Evolutionary conservation across 2,329 filamentous ascomycete species (phyloP).

Genomic region (Aspergillus thermomutatus): DNA sequence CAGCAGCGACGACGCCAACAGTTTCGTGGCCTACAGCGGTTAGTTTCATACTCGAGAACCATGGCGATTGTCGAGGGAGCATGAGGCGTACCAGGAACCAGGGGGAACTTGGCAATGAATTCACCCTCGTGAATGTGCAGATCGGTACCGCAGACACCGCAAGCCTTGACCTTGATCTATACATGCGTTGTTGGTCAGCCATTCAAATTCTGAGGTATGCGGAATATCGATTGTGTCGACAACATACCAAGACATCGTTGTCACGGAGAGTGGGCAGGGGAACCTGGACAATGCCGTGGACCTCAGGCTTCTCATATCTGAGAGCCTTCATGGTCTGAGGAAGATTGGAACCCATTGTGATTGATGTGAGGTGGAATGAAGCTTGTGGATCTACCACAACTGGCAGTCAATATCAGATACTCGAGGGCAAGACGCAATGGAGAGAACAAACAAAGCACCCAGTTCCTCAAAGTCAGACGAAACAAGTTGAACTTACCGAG

Average conservation of each 20-base stretch:
- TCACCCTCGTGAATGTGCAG: constrained; percentile 61
- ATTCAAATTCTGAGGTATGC: neutral
- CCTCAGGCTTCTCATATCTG: constrained; percentile 61
- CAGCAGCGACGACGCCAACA: constrained; percentile 60
- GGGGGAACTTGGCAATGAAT: constrained; percentile 61
- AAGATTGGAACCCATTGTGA: constrained; percentile 39
- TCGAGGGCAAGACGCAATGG: neutral
- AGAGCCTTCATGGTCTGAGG: constrained; percentile 61
- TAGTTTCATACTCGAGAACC: neutral
- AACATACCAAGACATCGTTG: constrained; percentile 54
- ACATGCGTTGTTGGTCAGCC: neutral
- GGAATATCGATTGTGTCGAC: neutral
- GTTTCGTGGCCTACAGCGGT: constrained; percentile 59
- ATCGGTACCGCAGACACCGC: constrained; percentile 61
- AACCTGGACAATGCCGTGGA: constrained; percentile 59
- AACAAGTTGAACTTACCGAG: neutral
- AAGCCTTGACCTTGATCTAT: constrained; percentile 65
- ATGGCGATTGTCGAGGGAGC: neutral
- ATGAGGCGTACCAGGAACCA: constrained; percentile 50
- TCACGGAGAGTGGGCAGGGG: constrained; percentile 60
- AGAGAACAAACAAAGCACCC: neutral
- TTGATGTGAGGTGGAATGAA: neutral
- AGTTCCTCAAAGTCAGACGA: neutral
- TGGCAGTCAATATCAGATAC: neutral
- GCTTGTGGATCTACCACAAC: neutral